Base-by-base conservation (phyloP, 225 moss, liverwort and hornwort genomes). In the Marchantia paleacea region DNA sequence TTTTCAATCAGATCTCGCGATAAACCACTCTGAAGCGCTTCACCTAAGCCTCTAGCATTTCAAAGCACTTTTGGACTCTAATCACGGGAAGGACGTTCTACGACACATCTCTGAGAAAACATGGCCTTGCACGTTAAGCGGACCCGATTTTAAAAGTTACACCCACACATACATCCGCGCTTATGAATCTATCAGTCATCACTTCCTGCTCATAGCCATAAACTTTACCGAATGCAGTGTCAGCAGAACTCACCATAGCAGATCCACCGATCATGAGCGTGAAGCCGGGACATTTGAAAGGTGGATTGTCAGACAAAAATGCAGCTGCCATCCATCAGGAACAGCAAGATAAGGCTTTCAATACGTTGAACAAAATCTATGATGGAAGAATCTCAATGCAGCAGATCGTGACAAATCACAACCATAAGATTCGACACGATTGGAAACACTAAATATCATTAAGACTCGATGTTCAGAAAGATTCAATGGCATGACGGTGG, bases 171-270 rank as follows among this genome's bases (percentile, higher is more conserved):
- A 6, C 2, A 65, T 26, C 26, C 22, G 26, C 25, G n/a, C n/a
- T 7, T 3, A 3, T 10, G 19, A 10, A 65, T n/a, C 11, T 11
- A 29, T 12, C 68, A 29, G 12, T 28, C 31, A 2, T 13, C 12
- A 12, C 68, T 12, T 68, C 31, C 68, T 29, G 3, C 29, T 12
- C 13, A 61, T 20, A 66, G 39, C 18, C 12, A n/a, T 14, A 14
- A 48, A 19, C 48, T 15, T 8, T 14, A 49, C 48, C 2, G 19
- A 57, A 19, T 19, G 19, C 57, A 9, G 72, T n/a, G 29, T 25
- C 12, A n/a, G 18, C 3, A 31, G 14, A 22, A 30, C 75, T 24
- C 79, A 92, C 92, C 87, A 82, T 77, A 3, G 81, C 64, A 67
- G 82, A 73, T 79, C 82, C 79, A 24, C 69, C 77, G 39, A 78